Base-by-base conservation (phyloP, 2,329 filamentous ascomycete species). In the Ophiostoma sp. region DNA sequence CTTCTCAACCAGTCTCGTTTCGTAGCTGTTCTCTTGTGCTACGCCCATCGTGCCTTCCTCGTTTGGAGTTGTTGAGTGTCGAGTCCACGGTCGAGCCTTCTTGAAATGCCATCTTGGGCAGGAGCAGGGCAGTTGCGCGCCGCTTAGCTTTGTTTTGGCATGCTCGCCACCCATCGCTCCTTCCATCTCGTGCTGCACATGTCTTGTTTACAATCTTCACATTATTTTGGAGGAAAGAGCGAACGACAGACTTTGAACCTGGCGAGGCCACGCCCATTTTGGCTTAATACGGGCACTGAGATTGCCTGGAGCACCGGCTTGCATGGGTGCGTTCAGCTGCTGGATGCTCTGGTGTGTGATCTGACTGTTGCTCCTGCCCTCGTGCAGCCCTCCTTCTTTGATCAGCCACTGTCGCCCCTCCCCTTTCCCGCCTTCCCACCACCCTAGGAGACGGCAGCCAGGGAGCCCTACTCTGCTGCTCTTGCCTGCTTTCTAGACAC, bases 341-440 rank as follows among this genome's bases (percentile, higher is more conserved):
- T 33, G 64, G 28, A 3, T 39, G 36, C 33, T 64, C n/a, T 55
- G 6, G n/a, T 33, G 64, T 48, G 42, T 31, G 64, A 33, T 50
- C 39, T 52, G 22, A 69, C 45, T 69, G 64, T 52, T 61, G 33
- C 61, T 66, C 42, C 64, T 69, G 42, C 42, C 63, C 39, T 69
- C 66, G 6, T 57, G n/a, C 17, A 57, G 48, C 31, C 31, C 31
- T 64, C 42, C 64, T 52, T 50, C 42, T 69, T 52, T 69, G 28
- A 17, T 50, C 50, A 28, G 68, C 68, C 68, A 70, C 31, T 57
- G n/a, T 70, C 68, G 68, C 68, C 68, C 68, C 50, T 69, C 66
- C 25, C 66, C 61, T 45, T 59, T 69, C 28, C 66, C 71, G 31
- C 31, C 64, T 36, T 61, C 45, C 45, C 61, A 57, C 70, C 39